Evolutionary conservation across 2,329 filamentous ascomycete species (phyloP), one percentile per base, ranked within the genome.

Genomic region (Verticillium nubilum): DNA sequence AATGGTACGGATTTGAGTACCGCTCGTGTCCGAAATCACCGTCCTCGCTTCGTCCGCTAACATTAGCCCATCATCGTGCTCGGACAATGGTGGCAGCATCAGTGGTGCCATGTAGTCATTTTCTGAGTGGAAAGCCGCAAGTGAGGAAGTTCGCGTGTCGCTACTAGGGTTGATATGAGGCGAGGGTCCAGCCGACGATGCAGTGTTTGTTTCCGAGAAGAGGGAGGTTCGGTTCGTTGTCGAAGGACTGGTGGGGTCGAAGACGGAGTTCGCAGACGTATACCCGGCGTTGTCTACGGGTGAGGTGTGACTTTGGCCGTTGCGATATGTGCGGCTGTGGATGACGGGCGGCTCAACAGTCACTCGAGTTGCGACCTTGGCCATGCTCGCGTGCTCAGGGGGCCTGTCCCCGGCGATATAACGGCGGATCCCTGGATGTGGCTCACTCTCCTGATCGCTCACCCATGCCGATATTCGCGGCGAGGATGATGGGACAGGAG

Each of bases 11-110:
- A 56, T 23, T 50, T 37, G 31, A 9, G 26, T 52, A 17, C 35
- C 52, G n/a, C 50, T 58, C 12, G 37, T 52, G 0, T 63, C 61
- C 2, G 59, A 56, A 2, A 23, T 47, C 4, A 53, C 42, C 12
- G 42, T 50, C 19, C 19, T 27, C 28, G 42, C 37, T 25, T 63
- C 62, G n/a, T 60, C 23, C 5, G 60, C 62, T 12, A 63, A 29
- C 60, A 63, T 63, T 7, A 63, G 26, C 9, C 60, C 62, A 13
- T 63, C 62, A 6, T 52, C 58, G 4, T 42, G 59, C 1, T 60
- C 58, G 2, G 54, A 56, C 2, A 55, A 37, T 3, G 56, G 42
- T 1, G 60, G 33, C 17, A 60, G 23, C 47, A 17, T 54, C 6
- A 27, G 3, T 9, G 27, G 33, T 28, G 33, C 54, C 19, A 26